Conservation (phyloP, 768 basidiomycete genomes). For the Stropharia rugosoannulata region DNA sequence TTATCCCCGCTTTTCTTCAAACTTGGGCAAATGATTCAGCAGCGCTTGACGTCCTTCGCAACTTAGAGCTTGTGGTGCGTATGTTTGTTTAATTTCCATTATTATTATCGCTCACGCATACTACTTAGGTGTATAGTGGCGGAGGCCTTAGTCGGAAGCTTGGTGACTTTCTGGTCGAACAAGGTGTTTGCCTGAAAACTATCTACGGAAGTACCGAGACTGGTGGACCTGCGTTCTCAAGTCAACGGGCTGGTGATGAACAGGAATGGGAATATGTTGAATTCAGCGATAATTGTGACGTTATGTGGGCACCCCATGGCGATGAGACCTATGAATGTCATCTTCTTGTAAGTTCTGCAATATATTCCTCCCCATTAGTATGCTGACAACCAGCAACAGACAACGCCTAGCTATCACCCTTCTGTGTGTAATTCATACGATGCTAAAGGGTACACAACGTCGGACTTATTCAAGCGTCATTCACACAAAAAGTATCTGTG, state of each 20-base stretch:
- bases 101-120: not conserved
- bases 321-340: conserved; percentile 39
- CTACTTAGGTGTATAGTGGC: conserved; percentile 24
- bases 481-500: conserved; percentile 40
- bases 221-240: conserved; percentile 15
- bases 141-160: conserved; percentile 31
- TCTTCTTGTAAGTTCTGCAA: conserved; percentile 27
- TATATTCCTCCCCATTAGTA: conserved; percentile 12
- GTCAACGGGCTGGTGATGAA: conserved; percentile 16
- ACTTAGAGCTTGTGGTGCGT: conserved; percentile 28
- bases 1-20: conserved; percentile 36
- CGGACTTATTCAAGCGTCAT: conserved; percentile 42
- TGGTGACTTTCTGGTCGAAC: conserved; percentile 25
- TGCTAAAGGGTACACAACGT: conserved; percentile 39
- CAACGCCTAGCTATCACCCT: conserved; percentile 26
- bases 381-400: conserved; percentile 17
- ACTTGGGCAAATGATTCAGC: conserved; percentile 25
- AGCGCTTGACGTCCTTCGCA: conserved; percentile 22
- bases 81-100: not conserved
- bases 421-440: conserved; percentile 35
- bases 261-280: conserved; percentile 32
- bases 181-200: conserved; percentile 26
- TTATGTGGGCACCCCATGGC: conserved; percentile 33
- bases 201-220: conserved; percentile 32
- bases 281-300: conserved; percentile 20